Base-by-base conservation (phyloP, 2,329 filamentous ascomycete genomes). In the Colletotrichum shisoi region DNA sequence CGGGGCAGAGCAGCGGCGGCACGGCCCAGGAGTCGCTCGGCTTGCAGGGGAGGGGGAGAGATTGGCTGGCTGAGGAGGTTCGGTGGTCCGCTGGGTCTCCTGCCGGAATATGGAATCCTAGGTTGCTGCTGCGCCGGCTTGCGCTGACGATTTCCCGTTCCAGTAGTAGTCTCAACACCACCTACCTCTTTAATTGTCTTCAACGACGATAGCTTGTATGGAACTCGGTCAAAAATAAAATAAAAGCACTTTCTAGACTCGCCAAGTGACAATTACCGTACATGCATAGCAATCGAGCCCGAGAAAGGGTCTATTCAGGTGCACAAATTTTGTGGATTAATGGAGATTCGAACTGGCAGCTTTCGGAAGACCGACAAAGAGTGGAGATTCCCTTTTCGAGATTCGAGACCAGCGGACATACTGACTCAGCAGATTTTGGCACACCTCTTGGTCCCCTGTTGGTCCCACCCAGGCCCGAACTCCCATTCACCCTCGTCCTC, bases 281-380 rank as follows among this genome's bases (percentile, higher is more conserved):
- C 39, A 34, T 9, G 31, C 7, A 9, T 11, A 34, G 7, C 31
- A 9, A 34, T 17, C 15, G 13, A 34, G 46, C 8, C 3, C 24
- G 5, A 11, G 34, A 19, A 19, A 19, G 27, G 12, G 17, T 8
- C 7, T 19, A 9, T 19, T 6, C 9, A 17, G n/a, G 21, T 37
- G 31, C n/a, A 44, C n/a, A 9, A 4, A 9, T 3, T 12, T 27
- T 11, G 27, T 12, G 31, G 37, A 37, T 8, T 24, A 40, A 57
- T 34, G 34, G 53, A 46, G 60, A 48, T 40, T 67, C 64, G 64
- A 67, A 67, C 64, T 24, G 37, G 42, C 13, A 12, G 42, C 60
- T 19, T 5, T 8, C n/a, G 12, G 21, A 2, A 48, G 34, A 27
- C 15, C 9, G 11, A 19, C 15, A 44, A 40, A 3, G 17, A 49